Percentiles rank a stretch among this genome's conserved stretches.
Evolutionary conservation across 2,329 filamentous ascomycete species (phyloP).

Genomic region (Venturia oleaginea): DNA sequence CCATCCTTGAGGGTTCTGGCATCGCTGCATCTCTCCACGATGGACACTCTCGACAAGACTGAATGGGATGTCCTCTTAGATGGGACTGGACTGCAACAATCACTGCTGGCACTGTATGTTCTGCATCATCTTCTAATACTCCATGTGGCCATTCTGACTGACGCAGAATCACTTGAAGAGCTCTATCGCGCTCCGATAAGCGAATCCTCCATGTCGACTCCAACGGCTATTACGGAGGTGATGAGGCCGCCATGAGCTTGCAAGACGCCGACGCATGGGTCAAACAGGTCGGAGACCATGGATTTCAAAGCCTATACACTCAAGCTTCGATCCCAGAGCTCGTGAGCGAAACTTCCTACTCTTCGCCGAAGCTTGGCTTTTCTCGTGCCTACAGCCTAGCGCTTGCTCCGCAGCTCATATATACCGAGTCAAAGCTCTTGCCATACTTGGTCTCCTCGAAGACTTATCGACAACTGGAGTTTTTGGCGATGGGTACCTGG

Average conservation of each 20-base stretch:
- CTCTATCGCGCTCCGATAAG: slow-evolving; percentile 84
- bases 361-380: slow-evolving; percentile 40
- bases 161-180: slow-evolving; percentile 59
- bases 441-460: slow-evolving; percentile 78
- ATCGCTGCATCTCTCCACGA: not conserved
- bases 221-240: slow-evolving; percentile 79
- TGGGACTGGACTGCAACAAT: slow-evolving; percentile 44
- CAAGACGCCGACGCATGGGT: slow-evolving; percentile 74
- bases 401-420: slow-evolving; percentile 77
- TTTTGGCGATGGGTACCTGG: slow-evolving; percentile 86
- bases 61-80: slow-evolving; percentile 45
- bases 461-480: slow-evolving; percentile 83
- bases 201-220: slow-evolving; percentile 83
- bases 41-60: slow-evolving; percentile 33
- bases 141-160: slow-evolving; percentile 53
- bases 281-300: slow-evolving; percentile 23
- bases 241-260: slow-evolving; percentile 77
- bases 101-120: slow-evolving; percentile 45
- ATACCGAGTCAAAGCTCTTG: slow-evolving; percentile 70
- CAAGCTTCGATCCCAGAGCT: slow-evolving; percentile 27
- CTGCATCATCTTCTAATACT: slow-evolving; percentile 9
- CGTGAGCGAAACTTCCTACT: slow-evolving; percentile 15
- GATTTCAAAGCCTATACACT: not conserved
- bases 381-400: slow-evolving; percentile 74
- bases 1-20: not conserved